These are phyloP conservation scores for Patellaria atrata DNA, from an alignment of 495 filamentous ascomycete genomes.

Conservation along the genomic window DNA sequence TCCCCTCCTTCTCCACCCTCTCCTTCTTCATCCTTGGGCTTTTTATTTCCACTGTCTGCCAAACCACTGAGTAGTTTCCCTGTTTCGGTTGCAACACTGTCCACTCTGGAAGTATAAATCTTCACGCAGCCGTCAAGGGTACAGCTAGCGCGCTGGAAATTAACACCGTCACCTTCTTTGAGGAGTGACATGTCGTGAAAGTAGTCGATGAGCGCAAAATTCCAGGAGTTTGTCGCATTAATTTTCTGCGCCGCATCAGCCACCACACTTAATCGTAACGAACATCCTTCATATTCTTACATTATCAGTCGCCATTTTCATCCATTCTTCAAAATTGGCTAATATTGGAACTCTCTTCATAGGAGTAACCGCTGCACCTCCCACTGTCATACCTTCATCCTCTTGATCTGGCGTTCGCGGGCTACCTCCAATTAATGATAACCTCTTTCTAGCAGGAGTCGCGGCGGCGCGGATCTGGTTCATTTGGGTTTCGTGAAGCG, in stretches of 20 bases:
- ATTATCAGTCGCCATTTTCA: conserved; percentile 99
- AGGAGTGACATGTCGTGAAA: conserved; percentile 98
- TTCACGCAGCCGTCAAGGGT: conserved; percentile 98
- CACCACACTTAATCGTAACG: background rate
- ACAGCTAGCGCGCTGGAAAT: conserved; percentile 97
- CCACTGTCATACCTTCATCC: conserved; percentile 47
- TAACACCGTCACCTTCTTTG: conserved; percentile 91
- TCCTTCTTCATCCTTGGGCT: conserved; percentile 42
- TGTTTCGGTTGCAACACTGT: conserved; percentile 95
- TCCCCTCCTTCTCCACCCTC: conserved; percentile 54
- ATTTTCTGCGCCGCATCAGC: conserved; percentile 49
- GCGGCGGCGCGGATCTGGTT: conserved; percentile 83
- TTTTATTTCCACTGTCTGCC: conserved; percentile 77
- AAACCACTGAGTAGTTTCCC: conserved; percentile 89
- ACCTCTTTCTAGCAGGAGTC: conserved; percentile 64
- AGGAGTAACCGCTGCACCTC: conserved; percentile 64
- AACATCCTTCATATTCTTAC: conserved; percentile 11
- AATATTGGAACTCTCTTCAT: conserved; percentile 87
- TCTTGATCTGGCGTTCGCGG: conserved; percentile 51
- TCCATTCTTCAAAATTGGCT: conserved; percentile 99
- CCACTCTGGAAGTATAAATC: conserved; percentile 96
- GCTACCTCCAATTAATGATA: conserved; percentile 48
- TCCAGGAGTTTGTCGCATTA: conserved; percentile 97
- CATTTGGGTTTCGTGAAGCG: conserved; percentile 79
- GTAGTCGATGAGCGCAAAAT: conserved; percentile 97